Base-by-base conservation (phyloP, 805 yeast genomes). In the Pichia thaimueangensis region DNA sequence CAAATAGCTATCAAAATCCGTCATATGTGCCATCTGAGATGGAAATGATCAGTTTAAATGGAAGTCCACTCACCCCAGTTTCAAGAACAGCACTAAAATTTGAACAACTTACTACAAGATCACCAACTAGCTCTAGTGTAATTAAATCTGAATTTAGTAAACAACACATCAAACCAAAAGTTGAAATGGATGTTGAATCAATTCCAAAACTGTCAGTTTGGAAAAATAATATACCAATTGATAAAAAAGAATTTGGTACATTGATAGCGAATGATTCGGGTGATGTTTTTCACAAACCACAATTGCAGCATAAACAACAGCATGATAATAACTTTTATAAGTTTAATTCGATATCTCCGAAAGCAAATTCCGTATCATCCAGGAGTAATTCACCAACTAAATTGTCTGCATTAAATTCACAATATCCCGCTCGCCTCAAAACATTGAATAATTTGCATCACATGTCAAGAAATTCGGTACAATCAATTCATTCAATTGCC, bases 1-100 rank as follows among this genome's bases (percentile, higher is more conserved):
- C 17, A 8, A 31, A 31, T 17, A 17, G 6, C 7, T 6, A 12
- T 21, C 11, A 19, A 22, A 34, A 11, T 7, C 9, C 15, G 8
- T 15, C 19, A 22, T 10, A 11, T 15, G 13, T 34, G 5, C 17
- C 37, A 11, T 2, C 37, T 12, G 22, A 32, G n/a, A 8, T 21
- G 15, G 35, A 32, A 20, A 9, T 32, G 16, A 12, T 8, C 8
- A 20, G 9, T 20, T 5, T 13, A 6, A 4, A n/a, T 11, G 22
- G 22, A 8, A 35, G 30, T 25, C 30, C 22, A 5, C 30, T 24
- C 16, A 41, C 39, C 34, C 52, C 47, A 41, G 36, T 45, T 43
- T 47, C 34, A 21, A 41, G 17, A 45, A 48, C 45, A 34, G 41
- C 27, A 33, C 38, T 37, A 12, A 34, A 22, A 3, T 39, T 40